Conservation (phyloP, 371 early-diverging fungal species). For the Mortierella sp. region DNA sequence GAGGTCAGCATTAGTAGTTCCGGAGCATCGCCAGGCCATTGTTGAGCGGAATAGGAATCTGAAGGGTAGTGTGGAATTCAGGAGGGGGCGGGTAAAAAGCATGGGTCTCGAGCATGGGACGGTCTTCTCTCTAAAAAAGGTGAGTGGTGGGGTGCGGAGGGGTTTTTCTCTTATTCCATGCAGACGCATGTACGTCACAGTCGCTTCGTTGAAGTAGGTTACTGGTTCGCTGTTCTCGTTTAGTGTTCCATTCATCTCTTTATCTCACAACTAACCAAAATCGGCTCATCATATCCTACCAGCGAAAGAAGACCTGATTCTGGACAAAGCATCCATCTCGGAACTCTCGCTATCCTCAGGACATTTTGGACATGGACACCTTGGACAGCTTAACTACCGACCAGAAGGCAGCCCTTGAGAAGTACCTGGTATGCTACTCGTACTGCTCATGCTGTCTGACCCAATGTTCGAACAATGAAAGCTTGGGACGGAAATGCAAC, state of each 20-base stretch:
- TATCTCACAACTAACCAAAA: neutral
- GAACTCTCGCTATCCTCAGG: too few species aligned
- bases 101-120: neutral
- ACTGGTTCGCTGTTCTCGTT: neutral
- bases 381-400: slow-evolving; percentile 45
- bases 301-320: neutral
- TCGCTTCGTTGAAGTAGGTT: too few species aligned
- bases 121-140: neutral
- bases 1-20: slow-evolving; percentile 39
- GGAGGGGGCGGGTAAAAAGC: neutral
- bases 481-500: neutral
- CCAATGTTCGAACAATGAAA: too few species aligned
- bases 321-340: too few species aligned
- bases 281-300: neutral
- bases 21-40: slow-evolving; percentile 53
- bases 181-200: too few species aligned
- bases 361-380: slow-evolving; percentile 28
- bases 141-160: too few species aligned
- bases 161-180: too few species aligned
- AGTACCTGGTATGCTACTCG: slow-evolving; percentile 47
- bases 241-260: neutral
- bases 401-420: slow-evolving; percentile 40
- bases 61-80: neutral
- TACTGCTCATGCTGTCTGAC: neutral
- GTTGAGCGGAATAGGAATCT: too few species aligned